phyloP scores from a whole-genome alignment of 2,329 filamentous ascomycete species.

The Dothistroma septosporum region DNA sequence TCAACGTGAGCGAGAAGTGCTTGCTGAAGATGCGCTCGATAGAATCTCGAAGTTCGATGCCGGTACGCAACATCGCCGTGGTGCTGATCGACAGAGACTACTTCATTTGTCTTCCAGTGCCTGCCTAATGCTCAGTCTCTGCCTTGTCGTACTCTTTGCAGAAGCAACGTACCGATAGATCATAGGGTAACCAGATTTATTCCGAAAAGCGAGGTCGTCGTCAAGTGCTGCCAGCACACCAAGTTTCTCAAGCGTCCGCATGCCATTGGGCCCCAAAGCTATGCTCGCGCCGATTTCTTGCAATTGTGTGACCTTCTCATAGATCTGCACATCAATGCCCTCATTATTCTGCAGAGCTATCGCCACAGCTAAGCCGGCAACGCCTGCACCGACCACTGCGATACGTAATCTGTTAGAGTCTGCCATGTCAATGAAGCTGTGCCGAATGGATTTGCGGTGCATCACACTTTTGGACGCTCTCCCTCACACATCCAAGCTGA shows the following conservation, averaged over 20 bases:
- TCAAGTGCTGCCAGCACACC: constrained; percentile 35
- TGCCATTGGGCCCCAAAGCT: constrained; percentile 39
- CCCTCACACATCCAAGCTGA: neutral
- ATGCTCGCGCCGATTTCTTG: constrained; percentile 40
- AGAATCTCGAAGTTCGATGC: constrained; percentile 37
- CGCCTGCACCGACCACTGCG: constrained; percentile 38
- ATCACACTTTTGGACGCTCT: neutral
- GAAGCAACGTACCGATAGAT: constrained; percentile 33
- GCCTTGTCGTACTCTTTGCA: too few relatives aligned
- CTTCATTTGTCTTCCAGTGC: constrained; percentile 39
- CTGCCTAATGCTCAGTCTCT: constrained; percentile 10
- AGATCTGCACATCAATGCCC: constrained; percentile 35
- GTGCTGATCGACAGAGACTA: constrained; percentile 34
- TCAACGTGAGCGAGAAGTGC: constrained; percentile 33
- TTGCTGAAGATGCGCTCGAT: constrained; percentile 37
- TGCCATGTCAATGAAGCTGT: constrained; percentile 6
- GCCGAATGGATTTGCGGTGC: neutral
- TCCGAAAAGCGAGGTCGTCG: constrained; percentile 35
- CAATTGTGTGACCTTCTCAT: constrained; percentile 36
- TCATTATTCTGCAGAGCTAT: constrained; percentile 34
- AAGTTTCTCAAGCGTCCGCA: constrained; percentile 36
- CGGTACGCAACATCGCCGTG: constrained; percentile 30
- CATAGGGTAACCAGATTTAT: constrained; percentile 32
- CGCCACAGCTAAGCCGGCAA: constrained; percentile 39
- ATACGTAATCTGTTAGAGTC: constrained; percentile 17